Percentiles rank a stretch among this genome's conserved stretches.
Conservation (phyloP, 2,329 filamentous ascomycete genomes). For the Dryadomyces sulphureus region DNA sequence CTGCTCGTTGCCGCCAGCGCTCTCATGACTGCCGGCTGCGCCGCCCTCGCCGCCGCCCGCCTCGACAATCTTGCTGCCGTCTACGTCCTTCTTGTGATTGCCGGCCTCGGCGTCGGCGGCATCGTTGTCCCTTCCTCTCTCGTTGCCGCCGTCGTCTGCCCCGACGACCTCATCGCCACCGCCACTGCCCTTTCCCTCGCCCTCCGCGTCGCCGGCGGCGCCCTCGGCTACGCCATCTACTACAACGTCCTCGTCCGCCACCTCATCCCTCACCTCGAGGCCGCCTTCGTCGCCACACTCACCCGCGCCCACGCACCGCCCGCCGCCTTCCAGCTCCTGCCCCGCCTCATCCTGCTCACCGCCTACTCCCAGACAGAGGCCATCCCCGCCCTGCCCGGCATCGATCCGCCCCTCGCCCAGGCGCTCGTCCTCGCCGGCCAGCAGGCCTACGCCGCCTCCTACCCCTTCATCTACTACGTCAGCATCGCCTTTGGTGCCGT, state of each 20-base stretch:
- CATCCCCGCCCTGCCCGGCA: slow-evolving; percentile 33
- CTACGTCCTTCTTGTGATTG: slow-evolving; percentile 44
- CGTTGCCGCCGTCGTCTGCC: slow-evolving; percentile 55
- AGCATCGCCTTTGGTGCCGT: slow-evolving; percentile 45
- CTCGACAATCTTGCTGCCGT: slow-evolving; percentile 36
- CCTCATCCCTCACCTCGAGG: slow-evolving; percentile 26
- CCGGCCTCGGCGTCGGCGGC: slow-evolving; percentile 50
- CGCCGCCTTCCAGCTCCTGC: background rate
- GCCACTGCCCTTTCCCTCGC: slow-evolving; percentile 52
- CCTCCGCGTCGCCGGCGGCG: slow-evolving; percentile 54
- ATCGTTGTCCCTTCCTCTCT: slow-evolving; percentile 54
- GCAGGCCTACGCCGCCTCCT: slow-evolving; percentile 40
- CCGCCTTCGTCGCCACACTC: slow-evolving; percentile 36
- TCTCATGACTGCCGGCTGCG: slow-evolving; percentile 51
- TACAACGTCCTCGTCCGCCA: slow-evolving; percentile 38
- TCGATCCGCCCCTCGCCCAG: slow-evolving; percentile 24
- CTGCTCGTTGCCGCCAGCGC: slow-evolving; percentile 44
- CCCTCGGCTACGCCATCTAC: slow-evolving; percentile 46
- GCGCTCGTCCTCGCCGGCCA: slow-evolving; percentile 36
- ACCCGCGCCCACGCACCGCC: background rate
- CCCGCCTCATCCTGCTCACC: slow-evolving; percentile 36
- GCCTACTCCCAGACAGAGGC: slow-evolving; percentile 33
- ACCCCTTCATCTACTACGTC: slow-evolving; percentile 45
- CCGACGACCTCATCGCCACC: slow-evolving; percentile 55
- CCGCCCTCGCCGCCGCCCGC: slow-evolving; percentile 33